These are phyloP conservation scores for Cladosporium sp. DNA, from an alignment of 2,329 filamentous ascomycete species.

Conservation along the genomic window DNA sequence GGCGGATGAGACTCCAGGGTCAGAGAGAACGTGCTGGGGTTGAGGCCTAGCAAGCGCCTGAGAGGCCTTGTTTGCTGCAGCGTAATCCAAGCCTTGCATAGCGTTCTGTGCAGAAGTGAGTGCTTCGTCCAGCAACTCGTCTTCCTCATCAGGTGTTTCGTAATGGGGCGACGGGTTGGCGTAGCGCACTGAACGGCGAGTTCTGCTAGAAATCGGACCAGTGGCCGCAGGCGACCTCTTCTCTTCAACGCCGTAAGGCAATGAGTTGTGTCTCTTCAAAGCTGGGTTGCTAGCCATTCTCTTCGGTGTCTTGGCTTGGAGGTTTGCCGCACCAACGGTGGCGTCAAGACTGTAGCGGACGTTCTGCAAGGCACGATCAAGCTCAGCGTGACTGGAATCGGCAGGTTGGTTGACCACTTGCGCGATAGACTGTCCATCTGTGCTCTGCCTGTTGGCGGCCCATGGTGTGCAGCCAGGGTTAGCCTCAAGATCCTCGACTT, in stretches of 20 bases:
- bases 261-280: slow-evolving; percentile 48
- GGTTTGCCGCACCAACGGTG: slow-evolving; percentile 31
- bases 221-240: slow-evolving; percentile 51
- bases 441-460: slow-evolving; percentile 64
- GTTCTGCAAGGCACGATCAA: slow-evolving; percentile 59
- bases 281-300: slow-evolving; percentile 42
- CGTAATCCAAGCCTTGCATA: slow-evolving; percentile 63
- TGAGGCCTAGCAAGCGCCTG: slow-evolving; percentile 11
- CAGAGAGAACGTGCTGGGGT: slow-evolving; percentile 59
- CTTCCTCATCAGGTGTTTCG: slow-evolving; percentile 92
- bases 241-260: slow-evolving; percentile 44
- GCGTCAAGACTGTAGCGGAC: slow-evolving; percentile 57
- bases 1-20: slow-evolving; percentile 49
- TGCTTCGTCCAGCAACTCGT: slow-evolving; percentile 89
- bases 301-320: slow-evolving; percentile 27
- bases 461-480: slow-evolving; percentile 88
- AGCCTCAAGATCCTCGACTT: slow-evolving; percentile 84
- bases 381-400: slow-evolving; percentile 53
- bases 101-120: slow-evolving; percentile 72
- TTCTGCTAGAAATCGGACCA: slow-evolving; percentile 69
- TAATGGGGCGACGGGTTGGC: slow-evolving; percentile 79
- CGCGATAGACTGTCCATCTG: slow-evolving; percentile 52
- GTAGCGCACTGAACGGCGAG: slow-evolving; percentile 67
- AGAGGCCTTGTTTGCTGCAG: slow-evolving; percentile 22
- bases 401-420: slow-evolving; percentile 38